These are phyloP conservation scores for Sphagnum magellanicum DNA, from an alignment of 228 moss, liverwort and hornwort species.

Conservation along the genomic window DNA sequence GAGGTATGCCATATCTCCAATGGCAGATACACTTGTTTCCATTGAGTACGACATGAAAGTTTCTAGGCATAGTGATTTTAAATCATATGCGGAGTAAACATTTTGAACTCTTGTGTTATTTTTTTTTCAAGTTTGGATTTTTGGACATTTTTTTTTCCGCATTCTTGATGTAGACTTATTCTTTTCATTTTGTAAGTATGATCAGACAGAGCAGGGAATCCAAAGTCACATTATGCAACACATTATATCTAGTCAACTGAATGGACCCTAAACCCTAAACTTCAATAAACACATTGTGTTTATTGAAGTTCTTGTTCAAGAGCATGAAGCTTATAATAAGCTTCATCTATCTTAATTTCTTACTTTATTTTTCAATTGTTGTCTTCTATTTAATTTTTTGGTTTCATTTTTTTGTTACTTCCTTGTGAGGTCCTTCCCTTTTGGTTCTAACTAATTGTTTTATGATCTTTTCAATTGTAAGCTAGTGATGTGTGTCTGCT, in stretches of 20 bases:
- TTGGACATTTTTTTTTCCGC: not conserved
- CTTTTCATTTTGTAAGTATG: not conserved
- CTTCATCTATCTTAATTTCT: too few relatives aligned
- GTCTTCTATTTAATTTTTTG: too few relatives aligned
- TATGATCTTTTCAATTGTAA: too few relatives aligned
- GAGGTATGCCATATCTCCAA: not conserved
- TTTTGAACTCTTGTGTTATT: not conserved
- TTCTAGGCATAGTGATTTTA: not conserved
- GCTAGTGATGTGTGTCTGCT: too few relatives aligned
- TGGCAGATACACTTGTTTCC: not conserved
- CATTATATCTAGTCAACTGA: not conserved
- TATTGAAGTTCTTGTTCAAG: not conserved
- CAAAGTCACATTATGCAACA: not conserved
- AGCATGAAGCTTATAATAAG: too few relatives aligned
- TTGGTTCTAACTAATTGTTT: too few relatives aligned
- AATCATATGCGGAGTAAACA: not conserved
- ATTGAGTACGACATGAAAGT: not conserved
- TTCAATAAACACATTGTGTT: not conserved
- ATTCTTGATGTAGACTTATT: not conserved
- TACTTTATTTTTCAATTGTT: too few relatives aligned
- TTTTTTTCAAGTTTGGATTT: not conserved
- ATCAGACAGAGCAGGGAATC: not conserved
- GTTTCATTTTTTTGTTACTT: too few relatives aligned
- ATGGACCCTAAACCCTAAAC: too few relatives aligned
- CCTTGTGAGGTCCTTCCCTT: too few relatives aligned